Conservation (phyloP, 352 stramenopile species). For the Aphanomyces stellatus region DNA sequence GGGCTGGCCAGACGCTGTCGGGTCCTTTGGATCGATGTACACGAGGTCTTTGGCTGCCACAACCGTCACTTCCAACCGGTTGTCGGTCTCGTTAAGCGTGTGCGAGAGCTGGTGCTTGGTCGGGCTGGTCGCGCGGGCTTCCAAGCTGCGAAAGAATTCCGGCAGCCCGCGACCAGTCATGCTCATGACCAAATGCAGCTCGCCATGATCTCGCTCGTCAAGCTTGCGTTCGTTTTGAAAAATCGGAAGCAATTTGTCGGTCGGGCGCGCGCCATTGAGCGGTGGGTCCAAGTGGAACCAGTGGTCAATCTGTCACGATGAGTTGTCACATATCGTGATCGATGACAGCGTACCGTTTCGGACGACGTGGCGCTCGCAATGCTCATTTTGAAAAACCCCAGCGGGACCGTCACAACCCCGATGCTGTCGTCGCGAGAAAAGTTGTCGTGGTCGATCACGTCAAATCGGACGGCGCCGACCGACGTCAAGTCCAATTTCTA, state of each 20-base stretch:
- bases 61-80: constrained; percentile 56
- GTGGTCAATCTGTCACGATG: constrained; percentile 30
- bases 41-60: constrained; percentile 43
- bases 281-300: constrained; percentile 60
- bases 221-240: constrained; percentile 34
- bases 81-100: constrained; percentile 49
- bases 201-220: constrained; percentile 33
- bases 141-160: constrained; percentile 43
- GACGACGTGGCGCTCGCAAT: constrained; percentile 47
- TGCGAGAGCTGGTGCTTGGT: constrained; percentile 7
- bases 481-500: constrained; percentile 31
- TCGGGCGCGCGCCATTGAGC: constrained; percentile 1
- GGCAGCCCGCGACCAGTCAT: constrained; percentile 52
- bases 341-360: constrained; percentile 24
- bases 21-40: constrained; percentile 49
- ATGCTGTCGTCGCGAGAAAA: constrained; percentile 42
- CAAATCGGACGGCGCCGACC: constrained; percentile 49
- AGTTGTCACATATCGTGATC: no score
- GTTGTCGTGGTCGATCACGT: constrained; percentile 53
- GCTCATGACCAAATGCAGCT: constrained; percentile 60
- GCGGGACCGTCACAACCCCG: constrained; percentile 43
- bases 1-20: constrained; percentile 22
- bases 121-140: neutral
- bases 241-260: neutral
- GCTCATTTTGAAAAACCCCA: constrained; percentile 57